These are phyloP conservation scores for Microbotryum lychnidis-dioicae DNA, from an alignment of 1,284 basidiomycete species.

Conservation along the genomic window DNA sequence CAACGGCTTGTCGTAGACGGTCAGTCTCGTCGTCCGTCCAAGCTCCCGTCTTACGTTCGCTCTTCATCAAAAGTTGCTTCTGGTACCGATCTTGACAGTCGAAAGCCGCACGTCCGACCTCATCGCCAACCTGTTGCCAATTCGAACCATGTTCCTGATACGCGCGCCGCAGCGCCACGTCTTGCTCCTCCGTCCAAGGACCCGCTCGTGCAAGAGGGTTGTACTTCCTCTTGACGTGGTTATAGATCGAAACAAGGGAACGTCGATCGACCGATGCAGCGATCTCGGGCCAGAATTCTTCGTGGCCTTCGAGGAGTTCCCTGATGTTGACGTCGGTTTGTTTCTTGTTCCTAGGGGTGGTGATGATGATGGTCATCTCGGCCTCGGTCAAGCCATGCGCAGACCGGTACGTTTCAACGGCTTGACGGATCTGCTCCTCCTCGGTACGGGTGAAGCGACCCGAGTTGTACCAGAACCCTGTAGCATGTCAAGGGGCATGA, in stretches of 20 bases:
- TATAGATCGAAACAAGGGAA: slow-evolving; percentile 70
- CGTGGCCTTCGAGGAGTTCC: slow-evolving; percentile 38
- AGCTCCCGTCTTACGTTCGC: slow-evolving; percentile 45
- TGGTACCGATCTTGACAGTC: slow-evolving; percentile 76
- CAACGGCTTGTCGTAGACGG: slow-evolving; percentile 48
- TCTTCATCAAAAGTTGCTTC: slow-evolving; percentile 50
- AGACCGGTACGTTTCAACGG: slow-evolving; percentile 56
- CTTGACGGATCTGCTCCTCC: slow-evolving; percentile 54
- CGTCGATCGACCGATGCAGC: slow-evolving; percentile 60
- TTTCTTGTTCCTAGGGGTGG: slow-evolving; percentile 39
- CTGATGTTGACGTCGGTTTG: slow-evolving; percentile 45
- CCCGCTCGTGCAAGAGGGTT: slow-evolving; percentile 62
- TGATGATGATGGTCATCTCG: slow-evolving; percentile 56
- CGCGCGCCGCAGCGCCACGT: slow-evolving; percentile 56
- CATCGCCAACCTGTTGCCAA: slow-evolving; percentile 64
- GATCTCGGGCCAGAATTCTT: slow-evolving; percentile 63
- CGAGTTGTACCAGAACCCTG: slow-evolving; percentile 71
- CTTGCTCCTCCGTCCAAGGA: slow-evolving; percentile 60
- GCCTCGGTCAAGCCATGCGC: slow-evolving; percentile 48
- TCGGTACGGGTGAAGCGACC: slow-evolving; percentile 72
- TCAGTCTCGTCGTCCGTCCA: slow-evolving; percentile 47
- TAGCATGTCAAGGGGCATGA: too few species aligned
- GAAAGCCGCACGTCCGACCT: slow-evolving; percentile 64
- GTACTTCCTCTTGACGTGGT: slow-evolving; percentile 59
- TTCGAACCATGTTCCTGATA: slow-evolving; percentile 60